Conservation (phyloP, 2,329 filamentous ascomycete species). For the Nigrospora sphaerica region DNA sequence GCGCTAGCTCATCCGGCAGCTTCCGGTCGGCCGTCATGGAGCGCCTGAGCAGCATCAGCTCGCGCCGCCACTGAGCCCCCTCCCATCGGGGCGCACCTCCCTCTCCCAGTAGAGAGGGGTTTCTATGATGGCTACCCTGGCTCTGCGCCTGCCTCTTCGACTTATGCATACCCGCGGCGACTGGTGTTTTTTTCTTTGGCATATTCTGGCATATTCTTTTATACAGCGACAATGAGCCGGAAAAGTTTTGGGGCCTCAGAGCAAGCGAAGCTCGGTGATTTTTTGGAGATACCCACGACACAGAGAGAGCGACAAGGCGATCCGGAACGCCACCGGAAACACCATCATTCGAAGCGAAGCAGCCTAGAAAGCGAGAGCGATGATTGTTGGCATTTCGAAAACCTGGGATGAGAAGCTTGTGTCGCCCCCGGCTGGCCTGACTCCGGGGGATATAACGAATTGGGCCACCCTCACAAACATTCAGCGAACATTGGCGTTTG, state of each 20-base stretch:
- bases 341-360: not conserved
- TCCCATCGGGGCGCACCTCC: not conserved
- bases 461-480: conserved; percentile 4
- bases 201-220: not conserved
- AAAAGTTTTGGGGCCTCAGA: conserved; percentile 23
- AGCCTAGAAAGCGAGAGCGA: not conserved
- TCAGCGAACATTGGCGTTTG: conserved; percentile 25
- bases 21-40: conserved; percentile 27
- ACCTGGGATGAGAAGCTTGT: not conserved
- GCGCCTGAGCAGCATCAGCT: conserved; percentile 29
- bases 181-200: conserved; percentile 2
- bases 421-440: conserved; percentile 17
- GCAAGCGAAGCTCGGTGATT: conserved; percentile 16
- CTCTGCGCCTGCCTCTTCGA: not conserved
- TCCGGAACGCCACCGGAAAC: not conserved
- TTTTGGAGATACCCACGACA: conserved; percentile 7
- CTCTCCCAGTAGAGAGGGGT: not conserved
- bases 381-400: not conserved
- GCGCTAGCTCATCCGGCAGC: conserved; percentile 21
- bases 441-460: conserved; percentile 12
- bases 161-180: conserved; percentile 1
- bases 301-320: not conserved
- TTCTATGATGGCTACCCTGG: not conserved
- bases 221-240: not conserved
- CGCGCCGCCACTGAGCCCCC: conserved; percentile 18